Evolutionary conservation across 768 basidiomycete genomes (phyloP).

Genomic region (Suillus americanus): DNA sequence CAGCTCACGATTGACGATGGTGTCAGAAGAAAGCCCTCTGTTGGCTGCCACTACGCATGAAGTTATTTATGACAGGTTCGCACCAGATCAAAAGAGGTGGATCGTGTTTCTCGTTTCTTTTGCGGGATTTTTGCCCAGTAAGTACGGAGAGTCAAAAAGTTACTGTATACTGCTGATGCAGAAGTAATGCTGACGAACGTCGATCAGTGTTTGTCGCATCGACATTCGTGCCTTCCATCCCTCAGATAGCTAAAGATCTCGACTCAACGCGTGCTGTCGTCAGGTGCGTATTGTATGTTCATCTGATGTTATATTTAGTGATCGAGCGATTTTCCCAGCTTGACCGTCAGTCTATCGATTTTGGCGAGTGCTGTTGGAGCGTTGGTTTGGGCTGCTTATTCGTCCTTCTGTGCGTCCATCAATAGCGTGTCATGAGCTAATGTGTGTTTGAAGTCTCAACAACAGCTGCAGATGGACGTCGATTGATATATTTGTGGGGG

Average conservation of each 20-base stretch:
- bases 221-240: conserved; percentile 73
- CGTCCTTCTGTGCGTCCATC: conserved; percentile 40
- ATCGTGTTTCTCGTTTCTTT: conserved; percentile 61
- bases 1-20: conserved; percentile 13
- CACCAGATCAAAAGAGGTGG: conserved; percentile 43
- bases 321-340: conserved; percentile 19
- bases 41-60: conserved; percentile 18
- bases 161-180: not conserved
- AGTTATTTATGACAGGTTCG: conserved; percentile 61
- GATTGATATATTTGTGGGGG: conserved; percentile 52
- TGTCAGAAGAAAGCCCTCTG: conserved; percentile 29
- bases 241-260: conserved; percentile 68
- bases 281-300: conserved; percentile 37
- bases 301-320: not conserved
- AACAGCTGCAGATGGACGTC: conserved; percentile 51
- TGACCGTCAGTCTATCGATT: conserved; percentile 48
- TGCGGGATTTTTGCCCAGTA: conserved; percentile 64
- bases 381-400: conserved; percentile 47
- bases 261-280: conserved; percentile 54
- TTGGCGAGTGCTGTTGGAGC: conserved; percentile 41
- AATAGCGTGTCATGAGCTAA: conserved; percentile 2
- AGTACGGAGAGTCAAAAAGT: conserved; percentile 15
- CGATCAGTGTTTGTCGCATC: conserved; percentile 63
- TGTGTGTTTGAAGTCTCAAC: not conserved
- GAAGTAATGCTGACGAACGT: not conserved